phyloP scores from a whole-genome alignment of 2,329 filamentous ascomycete genomes.

The Cladosporium austrohemisphaericum region DNA sequence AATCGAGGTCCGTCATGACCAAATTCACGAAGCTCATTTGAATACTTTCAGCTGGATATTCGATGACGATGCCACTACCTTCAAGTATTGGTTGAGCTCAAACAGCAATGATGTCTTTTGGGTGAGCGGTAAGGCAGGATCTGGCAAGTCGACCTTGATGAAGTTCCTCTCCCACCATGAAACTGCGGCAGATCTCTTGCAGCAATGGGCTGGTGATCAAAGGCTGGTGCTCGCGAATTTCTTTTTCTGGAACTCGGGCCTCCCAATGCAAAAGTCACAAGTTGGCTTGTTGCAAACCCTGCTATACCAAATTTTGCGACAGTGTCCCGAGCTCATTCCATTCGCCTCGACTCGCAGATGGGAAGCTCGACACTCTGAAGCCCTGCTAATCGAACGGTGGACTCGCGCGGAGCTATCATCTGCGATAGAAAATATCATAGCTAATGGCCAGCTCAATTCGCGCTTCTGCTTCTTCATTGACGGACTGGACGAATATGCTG shows the following conservation, averaged over 20 bases:
- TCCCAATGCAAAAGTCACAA: slow-evolving; percentile 14
- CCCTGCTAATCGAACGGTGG: neutral
- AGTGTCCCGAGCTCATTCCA: slow-evolving; percentile 13
- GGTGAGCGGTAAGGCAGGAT: slow-evolving; percentile 19
- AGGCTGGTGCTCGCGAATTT: neutral
- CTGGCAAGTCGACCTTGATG: slow-evolving; percentile 19
- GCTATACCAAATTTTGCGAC: slow-evolving; percentile 16
- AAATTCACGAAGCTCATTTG: neutral
- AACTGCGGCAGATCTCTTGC: neutral
- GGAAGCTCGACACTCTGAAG: neutral
- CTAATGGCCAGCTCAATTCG: neutral
- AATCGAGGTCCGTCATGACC: neutral
- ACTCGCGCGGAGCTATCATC: neutral
- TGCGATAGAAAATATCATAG: neutral
- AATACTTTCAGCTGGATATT: slow-evolving; percentile 2
- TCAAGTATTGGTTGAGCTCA: neutral
- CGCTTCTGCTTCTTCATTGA: slow-evolving; percentile 23
- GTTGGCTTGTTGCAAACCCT: slow-evolving; percentile 18
- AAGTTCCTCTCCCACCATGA: neutral
- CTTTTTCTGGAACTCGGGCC: slow-evolving; percentile 21
- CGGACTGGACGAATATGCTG: slow-evolving; percentile 10
- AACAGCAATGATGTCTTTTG: neutral
- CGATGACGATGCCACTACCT: neutral
- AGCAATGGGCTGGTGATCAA: neutral
- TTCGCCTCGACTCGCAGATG: neutral